Conservation (phyloP, 1,284 basidiomycete genomes). For the Ceratobasidium sp. region DNA sequence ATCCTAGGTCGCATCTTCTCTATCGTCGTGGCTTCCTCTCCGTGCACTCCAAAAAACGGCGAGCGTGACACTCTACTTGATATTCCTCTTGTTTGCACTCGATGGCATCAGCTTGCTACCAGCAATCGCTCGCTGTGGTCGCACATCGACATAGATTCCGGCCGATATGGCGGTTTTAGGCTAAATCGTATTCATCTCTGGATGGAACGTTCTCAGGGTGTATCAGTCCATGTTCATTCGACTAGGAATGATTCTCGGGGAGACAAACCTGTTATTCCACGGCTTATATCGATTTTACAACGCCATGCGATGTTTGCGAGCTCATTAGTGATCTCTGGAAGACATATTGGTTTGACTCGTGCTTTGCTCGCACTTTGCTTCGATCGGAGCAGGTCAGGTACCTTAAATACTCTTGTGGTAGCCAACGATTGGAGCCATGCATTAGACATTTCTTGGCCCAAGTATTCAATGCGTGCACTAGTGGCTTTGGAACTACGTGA, state of each 20-base stretch:
- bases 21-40: background rate
- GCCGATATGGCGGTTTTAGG: background rate
- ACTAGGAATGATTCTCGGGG: too few relatives aligned
- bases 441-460: background rate
- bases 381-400: too few relatives aligned
- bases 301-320: too few relatives aligned
- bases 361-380: too few relatives aligned
- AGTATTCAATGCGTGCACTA: background rate
- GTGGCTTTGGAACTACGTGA: background rate
- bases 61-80: background rate
- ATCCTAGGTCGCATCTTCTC: slow-evolving; percentile 10
- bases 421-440: too few relatives aligned
- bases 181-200: background rate
- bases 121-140: background rate
- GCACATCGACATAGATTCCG: background rate
- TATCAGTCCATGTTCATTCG: background rate
- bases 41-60: background rate
- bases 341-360: too few relatives aligned
- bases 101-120: background rate
- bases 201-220: background rate
- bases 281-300: too few relatives aligned
- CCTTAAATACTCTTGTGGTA: too few relatives aligned
- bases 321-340: too few relatives aligned
- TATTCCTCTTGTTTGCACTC: background rate
- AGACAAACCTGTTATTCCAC: too few relatives aligned